These are phyloP conservation scores for Nitzschia inconspicua DNA, from an alignment of 108 stramenopile genomes.

Conservation along the genomic window DNA sequence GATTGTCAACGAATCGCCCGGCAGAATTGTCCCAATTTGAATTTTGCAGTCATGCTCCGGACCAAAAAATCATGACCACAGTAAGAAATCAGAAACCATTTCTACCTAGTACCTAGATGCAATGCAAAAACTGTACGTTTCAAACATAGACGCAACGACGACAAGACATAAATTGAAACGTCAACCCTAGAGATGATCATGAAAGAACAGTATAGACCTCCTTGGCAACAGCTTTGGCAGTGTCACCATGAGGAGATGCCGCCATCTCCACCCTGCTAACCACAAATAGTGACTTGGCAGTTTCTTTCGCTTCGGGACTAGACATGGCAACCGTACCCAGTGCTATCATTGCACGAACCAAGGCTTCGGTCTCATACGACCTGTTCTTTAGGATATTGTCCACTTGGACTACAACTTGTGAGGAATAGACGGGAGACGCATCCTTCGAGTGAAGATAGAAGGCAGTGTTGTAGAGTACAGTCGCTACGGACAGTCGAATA, in stretches of 20 bases:
- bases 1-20: constrained; percentile 2
- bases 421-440: constrained; percentile 23
- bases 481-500: constrained; percentile 74
- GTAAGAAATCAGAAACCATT: no score
- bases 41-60: no score
- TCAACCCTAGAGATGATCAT: no score
- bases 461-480: constrained; percentile 65
- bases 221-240: constrained; percentile 54
- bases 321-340: constrained; percentile 63
- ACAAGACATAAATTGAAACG: no score
- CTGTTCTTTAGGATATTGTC: constrained; percentile 44
- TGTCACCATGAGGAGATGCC: constrained; percentile 58
- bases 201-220: constrained; percentile 54
- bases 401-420: constrained; percentile 35
- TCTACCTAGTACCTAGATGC: no score
- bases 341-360: constrained; percentile 60
- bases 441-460: constrained; percentile 43
- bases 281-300: constrained; percentile 50
- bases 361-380: constrained; percentile 67
- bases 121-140: no score
- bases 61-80: no score
- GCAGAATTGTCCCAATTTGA: constrained; percentile 22
- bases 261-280: constrained; percentile 62
- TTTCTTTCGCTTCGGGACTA: constrained; percentile 42
- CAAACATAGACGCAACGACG: no score